phyloP scores from a whole-genome alignment of 768 basidiomycete species.

The Artomyces pyxidatus region DNA sequence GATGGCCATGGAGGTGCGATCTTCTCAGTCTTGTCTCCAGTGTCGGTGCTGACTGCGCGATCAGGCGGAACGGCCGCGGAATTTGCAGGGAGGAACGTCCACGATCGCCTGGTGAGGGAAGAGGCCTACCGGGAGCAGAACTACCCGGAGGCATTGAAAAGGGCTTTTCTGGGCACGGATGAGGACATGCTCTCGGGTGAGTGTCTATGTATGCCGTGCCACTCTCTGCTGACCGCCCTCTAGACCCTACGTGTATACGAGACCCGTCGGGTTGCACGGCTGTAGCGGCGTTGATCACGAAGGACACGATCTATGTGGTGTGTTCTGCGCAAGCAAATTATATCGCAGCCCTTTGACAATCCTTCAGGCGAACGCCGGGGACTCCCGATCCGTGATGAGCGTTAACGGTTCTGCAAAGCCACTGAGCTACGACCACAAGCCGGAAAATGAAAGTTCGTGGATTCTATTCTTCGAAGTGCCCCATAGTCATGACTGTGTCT shows the following conservation, averaged over 20 bases:
- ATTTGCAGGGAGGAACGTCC: conserved; percentile 80
- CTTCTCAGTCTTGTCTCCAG: conserved; percentile 2
- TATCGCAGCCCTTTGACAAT: neutral
- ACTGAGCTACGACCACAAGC: conserved; percentile 94
- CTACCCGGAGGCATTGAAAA: conserved; percentile 74
- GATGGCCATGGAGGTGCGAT: conserved; percentile 93
- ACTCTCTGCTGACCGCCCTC: neutral
- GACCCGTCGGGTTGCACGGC: conserved; percentile 98
- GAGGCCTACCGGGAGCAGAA: conserved; percentile 61
- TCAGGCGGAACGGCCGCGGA: conserved; percentile 77
- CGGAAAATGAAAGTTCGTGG: conserved; percentile 68
- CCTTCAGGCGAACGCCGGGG: conserved; percentile 90
- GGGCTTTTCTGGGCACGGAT: conserved; percentile 88
- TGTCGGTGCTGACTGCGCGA: neutral
- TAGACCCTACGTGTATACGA: conserved; percentile 78
- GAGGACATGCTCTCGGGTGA: conserved; percentile 84
- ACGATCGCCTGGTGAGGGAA: conserved; percentile 66
- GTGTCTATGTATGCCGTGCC: conserved; percentile 16
- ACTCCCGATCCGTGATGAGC: conserved; percentile 86
- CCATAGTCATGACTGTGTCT: conserved; percentile 4
- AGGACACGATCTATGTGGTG: conserved; percentile 74
- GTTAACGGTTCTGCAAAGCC: conserved; percentile 81
- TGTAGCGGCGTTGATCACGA: conserved; percentile 77
- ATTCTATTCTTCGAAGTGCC: conserved; percentile 2
- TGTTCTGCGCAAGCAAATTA: conserved; percentile 22